phyloP scores from a whole-genome alignment of 495 filamentous ascomycete genomes.

The Penicillium flavigenum region DNA sequence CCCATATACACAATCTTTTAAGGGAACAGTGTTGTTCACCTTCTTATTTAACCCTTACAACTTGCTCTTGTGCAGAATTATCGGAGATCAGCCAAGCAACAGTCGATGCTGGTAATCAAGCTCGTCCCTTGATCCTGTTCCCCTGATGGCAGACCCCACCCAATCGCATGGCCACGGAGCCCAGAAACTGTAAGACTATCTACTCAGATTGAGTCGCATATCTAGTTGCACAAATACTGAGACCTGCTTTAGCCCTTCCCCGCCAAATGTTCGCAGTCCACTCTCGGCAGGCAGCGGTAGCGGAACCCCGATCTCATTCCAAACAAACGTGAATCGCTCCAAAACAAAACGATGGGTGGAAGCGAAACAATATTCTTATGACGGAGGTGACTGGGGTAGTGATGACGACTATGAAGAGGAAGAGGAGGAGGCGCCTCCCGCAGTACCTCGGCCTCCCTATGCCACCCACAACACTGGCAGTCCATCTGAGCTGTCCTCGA shows the following conservation, averaged over 20 bases:
- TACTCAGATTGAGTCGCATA: background rate
- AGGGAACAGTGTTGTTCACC: background rate
- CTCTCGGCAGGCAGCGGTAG: constrained; percentile 29
- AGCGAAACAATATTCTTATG: constrained; percentile 83
- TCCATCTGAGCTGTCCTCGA: constrained; percentile 28
- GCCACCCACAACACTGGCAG: constrained; percentile 38
- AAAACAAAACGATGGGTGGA: constrained; percentile 96
- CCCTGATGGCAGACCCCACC: constrained; percentile 26
- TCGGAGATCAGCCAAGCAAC: constrained; percentile 15
- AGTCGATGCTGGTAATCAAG: constrained; percentile 22
- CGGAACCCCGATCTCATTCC: constrained; percentile 56
- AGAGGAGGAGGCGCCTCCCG: constrained; percentile 47
- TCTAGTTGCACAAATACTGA: constrained; percentile 20
- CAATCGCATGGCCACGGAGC: constrained; percentile 28
- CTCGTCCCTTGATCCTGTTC: constrained; percentile 10
- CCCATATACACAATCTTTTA: background rate
- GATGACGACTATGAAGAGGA: constrained; percentile 76
- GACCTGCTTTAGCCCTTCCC: constrained; percentile 20
- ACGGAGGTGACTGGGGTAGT: constrained; percentile 91
- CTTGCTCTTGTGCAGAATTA: background rate
- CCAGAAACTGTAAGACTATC: constrained; percentile 28
- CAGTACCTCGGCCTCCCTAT: constrained; percentile 43
- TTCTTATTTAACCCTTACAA: background rate
- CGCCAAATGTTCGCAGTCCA: constrained; percentile 32
- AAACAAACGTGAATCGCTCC: constrained; percentile 80